Conservation (phyloP, 2,329 filamentous ascomycete genomes). For the Thelonectria olida region DNA sequence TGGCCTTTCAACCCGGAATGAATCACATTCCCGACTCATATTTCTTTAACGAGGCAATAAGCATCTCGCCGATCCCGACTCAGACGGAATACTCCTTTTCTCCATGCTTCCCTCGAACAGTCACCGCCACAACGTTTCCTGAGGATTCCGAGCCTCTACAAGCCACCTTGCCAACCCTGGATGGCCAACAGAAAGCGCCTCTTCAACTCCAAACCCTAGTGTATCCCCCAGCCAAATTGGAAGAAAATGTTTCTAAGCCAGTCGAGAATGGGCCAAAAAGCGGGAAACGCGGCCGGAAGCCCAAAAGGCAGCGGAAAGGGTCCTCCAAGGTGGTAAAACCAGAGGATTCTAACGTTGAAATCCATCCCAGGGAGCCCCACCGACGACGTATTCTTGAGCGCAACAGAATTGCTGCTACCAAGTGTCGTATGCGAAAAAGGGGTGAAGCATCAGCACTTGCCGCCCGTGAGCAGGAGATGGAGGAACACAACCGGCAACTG, state of each 20-base stretch:
- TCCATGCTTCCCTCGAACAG: conserved; percentile 15
- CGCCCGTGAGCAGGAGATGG: too few relatives aligned
- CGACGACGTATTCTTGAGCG: too few relatives aligned
- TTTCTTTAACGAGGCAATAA: too few relatives aligned
- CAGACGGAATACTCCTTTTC: background rate
- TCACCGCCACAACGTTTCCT: conserved; percentile 6
- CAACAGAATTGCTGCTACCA: too few relatives aligned
- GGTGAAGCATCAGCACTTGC: too few relatives aligned
- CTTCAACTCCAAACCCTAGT: conserved; percentile 19
- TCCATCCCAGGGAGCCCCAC: conserved; percentile 34
- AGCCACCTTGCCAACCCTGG: background rate
- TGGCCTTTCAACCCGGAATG: too few relatives aligned
- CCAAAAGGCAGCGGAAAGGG: conserved; percentile 30
- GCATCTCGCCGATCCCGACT: too few relatives aligned
- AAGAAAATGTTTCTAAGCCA: background rate
- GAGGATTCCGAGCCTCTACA: too few relatives aligned
- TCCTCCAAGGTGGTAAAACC: conserved; percentile 11
- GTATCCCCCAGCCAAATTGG: conserved; percentile 22
- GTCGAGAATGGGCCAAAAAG: conserved; percentile 19
- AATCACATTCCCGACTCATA: too few relatives aligned
- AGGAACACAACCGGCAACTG: too few relatives aligned
- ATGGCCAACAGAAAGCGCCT: conserved; percentile 21
- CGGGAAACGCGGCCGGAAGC: too few relatives aligned
- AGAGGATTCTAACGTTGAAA: conserved; percentile 34
- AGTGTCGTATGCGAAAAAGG: too few relatives aligned